These are phyloP conservation scores for Trichoderma gamsii DNA, from an alignment of 495 filamentous ascomycete genomes.

Conservation along the genomic window DNA sequence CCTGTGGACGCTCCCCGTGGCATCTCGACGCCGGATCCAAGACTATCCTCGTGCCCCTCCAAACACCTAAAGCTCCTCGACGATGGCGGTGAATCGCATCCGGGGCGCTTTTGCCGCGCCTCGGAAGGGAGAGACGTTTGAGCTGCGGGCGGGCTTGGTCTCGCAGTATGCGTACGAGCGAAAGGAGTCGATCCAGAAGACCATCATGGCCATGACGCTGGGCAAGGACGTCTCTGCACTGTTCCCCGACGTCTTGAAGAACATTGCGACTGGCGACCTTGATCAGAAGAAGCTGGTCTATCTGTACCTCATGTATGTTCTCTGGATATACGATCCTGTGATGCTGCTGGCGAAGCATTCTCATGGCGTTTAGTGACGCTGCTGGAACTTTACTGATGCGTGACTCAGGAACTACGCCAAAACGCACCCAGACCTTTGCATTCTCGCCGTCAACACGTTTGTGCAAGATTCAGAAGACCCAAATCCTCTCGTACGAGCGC, in stretches of 20 bases:
- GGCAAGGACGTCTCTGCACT: slow-evolving; percentile 97
- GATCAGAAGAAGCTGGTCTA: slow-evolving; percentile 99
- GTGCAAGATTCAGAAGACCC: slow-evolving; percentile 99
- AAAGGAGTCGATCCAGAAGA: slow-evolving; percentile 98
- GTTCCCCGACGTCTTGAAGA: slow-evolving; percentile 98
- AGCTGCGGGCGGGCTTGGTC: slow-evolving; percentile 92
- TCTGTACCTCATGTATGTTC: slow-evolving; percentile 85
- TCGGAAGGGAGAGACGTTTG: slow-evolving; percentile 96
- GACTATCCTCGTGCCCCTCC: slow-evolving; percentile 8
- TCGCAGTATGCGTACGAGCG: slow-evolving; percentile 99
- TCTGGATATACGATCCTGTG: not conserved
- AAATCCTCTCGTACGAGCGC: slow-evolving; percentile 88
- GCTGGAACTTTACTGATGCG: slow-evolving; percentile 20
- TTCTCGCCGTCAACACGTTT: slow-evolving; percentile 98
- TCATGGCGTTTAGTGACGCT: not conserved
- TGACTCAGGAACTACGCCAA: slow-evolving; percentile 91
- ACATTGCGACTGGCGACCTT: slow-evolving; percentile 89
- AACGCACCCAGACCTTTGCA: slow-evolving; percentile 97
- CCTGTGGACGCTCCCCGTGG: no score
- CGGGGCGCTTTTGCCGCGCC: slow-evolving; percentile 85
- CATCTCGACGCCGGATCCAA: not conserved
- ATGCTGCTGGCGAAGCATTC: not conserved
- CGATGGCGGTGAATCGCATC: slow-evolving; percentile 93
- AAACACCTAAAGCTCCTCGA: slow-evolving; percentile 17
- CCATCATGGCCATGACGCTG: slow-evolving; percentile 98